phyloP scores from a whole-genome alignment of 2,329 filamentous ascomycete genomes.

The Cephalotrichum gorgonifer region DNA sequence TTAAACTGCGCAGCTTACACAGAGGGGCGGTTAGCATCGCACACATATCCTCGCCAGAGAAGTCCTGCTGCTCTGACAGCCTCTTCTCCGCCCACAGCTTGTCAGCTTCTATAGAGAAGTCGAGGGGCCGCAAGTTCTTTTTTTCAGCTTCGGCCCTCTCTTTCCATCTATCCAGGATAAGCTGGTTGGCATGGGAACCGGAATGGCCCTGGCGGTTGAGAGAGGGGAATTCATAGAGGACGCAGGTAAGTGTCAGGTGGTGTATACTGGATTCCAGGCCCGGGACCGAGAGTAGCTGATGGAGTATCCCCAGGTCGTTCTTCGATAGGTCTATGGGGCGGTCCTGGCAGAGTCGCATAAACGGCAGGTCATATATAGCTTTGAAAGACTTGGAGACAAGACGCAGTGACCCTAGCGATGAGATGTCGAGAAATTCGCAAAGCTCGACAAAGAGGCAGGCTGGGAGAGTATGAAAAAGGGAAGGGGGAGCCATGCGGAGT shows the following conservation, averaged over 20 bases:
- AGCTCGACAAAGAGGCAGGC: neutral
- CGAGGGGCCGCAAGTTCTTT: neutral
- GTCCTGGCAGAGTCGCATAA: neutral
- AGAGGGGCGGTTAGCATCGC: neutral
- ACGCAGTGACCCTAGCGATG: neutral
- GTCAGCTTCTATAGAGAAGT: neutral
- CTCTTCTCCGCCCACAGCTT: neutral
- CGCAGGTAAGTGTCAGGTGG: neutral
- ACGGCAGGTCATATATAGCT: neutral
- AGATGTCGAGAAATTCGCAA: neutral
- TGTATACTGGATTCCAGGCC: neutral
- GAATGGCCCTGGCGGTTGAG: neutral
- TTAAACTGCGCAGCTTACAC: neutral
- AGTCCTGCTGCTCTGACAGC: neutral
- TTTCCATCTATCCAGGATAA: neutral
- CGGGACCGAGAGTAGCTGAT: neutral
- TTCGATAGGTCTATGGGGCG: neutral
- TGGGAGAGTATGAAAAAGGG: neutral
- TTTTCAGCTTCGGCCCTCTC: neutral
- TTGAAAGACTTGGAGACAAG: neutral
- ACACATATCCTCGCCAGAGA: neutral
- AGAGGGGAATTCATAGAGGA: neutral
- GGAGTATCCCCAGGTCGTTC: neutral
- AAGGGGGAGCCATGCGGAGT: neutral
- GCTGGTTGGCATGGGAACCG: neutral